phyloP scores from a whole-genome alignment of 768 basidiomycete species.

The Podaxis pistillaris region DNA sequence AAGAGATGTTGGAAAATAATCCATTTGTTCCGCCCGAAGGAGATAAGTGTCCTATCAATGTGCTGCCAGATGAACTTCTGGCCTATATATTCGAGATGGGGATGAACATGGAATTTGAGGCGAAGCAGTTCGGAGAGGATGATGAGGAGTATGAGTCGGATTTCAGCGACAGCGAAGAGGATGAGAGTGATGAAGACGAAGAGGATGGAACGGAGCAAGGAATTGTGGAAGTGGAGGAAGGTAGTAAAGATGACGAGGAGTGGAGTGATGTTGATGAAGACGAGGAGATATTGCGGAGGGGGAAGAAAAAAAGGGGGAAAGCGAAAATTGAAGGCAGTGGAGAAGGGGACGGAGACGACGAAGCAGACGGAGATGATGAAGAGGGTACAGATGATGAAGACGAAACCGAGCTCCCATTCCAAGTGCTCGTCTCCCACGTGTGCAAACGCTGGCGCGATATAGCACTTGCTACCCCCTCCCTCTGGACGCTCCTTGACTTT shows the following conservation, averaged over 20 bases:
- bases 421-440: slow-evolving; percentile 59
- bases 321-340: no score
- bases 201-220: slow-evolving; percentile 28
- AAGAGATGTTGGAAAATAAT: slow-evolving; percentile 41
- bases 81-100: slow-evolving; percentile 55
- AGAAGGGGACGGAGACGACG: slow-evolving; percentile 15
- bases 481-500: slow-evolving; percentile 55
- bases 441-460: slow-evolving; percentile 58
- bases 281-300: slow-evolving; percentile 14
- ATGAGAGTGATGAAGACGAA: slow-evolving; percentile 32
- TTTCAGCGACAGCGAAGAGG: slow-evolving; percentile 28
- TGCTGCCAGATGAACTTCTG: slow-evolving; percentile 55
- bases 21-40: slow-evolving; percentile 46
- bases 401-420: slow-evolving; percentile 34
- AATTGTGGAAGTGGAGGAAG: slow-evolving; percentile 8
- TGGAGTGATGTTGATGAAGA: slow-evolving; percentile 21
- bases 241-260: slow-evolving; percentile 24
- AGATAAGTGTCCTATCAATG: slow-evolving; percentile 46
- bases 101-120: slow-evolving; percentile 33
- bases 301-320: slow-evolving; percentile 8
- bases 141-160: slow-evolving; percentile 33
- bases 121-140: slow-evolving; percentile 27
- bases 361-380: slow-evolving; percentile 17
- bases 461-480: slow-evolving; percentile 48
- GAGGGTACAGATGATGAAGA: slow-evolving; percentile 10